Evolutionary conservation across 2,329 filamentous ascomycete species (phyloP), one percentile per base, ranked within the genome.

Genomic region (Phyllosticta ampelicida): DNA sequence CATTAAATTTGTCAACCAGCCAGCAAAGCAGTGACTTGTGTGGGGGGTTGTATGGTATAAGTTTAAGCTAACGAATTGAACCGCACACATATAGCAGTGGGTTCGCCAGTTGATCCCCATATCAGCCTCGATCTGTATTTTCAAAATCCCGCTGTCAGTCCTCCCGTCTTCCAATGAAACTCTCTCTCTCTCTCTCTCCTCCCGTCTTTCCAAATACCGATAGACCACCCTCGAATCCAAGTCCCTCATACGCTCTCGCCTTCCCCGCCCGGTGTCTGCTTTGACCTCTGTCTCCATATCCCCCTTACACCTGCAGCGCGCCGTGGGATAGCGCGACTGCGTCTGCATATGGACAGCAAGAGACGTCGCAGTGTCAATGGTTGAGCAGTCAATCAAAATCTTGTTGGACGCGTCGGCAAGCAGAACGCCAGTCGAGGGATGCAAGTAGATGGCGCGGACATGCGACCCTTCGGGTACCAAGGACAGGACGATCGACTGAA

Each of bases 191-290:
- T n/a, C n/a, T n/a, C n/a, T n/a, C n/a, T 80, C 70, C 65, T 82
- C 80, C 28, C 73, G 66, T 0, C 80, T 78, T 2, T 78, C 79
- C 26, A 83, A 64, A 67, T 78, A 81, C 51, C 81, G 71, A 70
- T 79, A 84, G 2, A 84, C 76, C 18, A 83, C 79, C 58, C 80
- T 74, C 20, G 79, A 82, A 64, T 84, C 80, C 60, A 80, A 66
- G 60, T 79, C 80, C 59, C 68, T 75, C 69, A 78, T 84, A 10
- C 72, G 70, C 13, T 72, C 67, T 82, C 80, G 55, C n/a, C n/a
- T n/a, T n/a, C n/a, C n/a, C n/a, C n/a, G n/a, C n/a, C n/a, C n/a
- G n/a, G n/a, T n/a, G n/a, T n/a, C n/a, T n/a, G n/a, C n/a, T n/a
- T n/a, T n/a, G n/a, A n/a, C n/a, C n/a, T n/a, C n/a, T n/a, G n/a